Percentiles rank a stretch among this genome's conserved stretches.
These are phyloP conservation scores for Parsonsia alboflavescens DNA, from an alignment of 257 asterid species.

Conservation along the genomic window DNA sequence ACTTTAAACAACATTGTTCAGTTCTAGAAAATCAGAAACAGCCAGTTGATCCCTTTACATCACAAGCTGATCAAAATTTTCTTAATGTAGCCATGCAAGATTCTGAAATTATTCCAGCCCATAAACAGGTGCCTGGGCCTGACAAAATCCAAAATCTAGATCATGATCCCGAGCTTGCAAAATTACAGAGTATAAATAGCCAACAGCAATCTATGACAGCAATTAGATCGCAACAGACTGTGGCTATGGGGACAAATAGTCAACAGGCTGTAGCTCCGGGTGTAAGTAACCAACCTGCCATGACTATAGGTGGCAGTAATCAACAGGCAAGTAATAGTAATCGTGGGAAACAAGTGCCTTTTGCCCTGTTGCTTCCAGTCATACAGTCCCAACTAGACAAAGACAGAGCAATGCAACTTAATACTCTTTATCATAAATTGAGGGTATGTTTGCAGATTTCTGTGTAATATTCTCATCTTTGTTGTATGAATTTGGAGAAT, in stretches of 20 bases:
- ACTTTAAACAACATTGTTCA: constrained; percentile 33
- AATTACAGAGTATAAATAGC: constrained; percentile 38
- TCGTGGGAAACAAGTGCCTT: constrained; percentile 84
- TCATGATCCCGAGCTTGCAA: constrained; percentile 41
- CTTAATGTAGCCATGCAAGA: constrained; percentile 31
- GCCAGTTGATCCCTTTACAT: constrained; percentile 29
- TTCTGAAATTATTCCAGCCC: constrained; percentile 40
- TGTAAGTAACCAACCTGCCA: constrained; percentile 40
- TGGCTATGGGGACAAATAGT: constrained; percentile 33
- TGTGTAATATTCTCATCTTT: constrained; percentile 11
- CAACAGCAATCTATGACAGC: constrained; percentile 36
- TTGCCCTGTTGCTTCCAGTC: constrained; percentile 84
- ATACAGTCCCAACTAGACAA: constrained; percentile 85
- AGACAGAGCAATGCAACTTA: constrained; percentile 86
- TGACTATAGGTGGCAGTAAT: constrained; percentile 34
- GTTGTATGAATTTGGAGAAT: constrained; percentile 12
- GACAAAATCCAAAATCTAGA: constrained; percentile 36
- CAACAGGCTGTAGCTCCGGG: constrained; percentile 36
- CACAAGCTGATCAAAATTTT: constrained; percentile 32
- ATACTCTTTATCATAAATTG: constrained; percentile 57
- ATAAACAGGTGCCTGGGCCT: constrained; percentile 31
- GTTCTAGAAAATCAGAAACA: constrained; percentile 46
- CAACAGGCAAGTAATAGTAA: constrained; percentile 31
- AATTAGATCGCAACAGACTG: constrained; percentile 35
- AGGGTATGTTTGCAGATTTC: constrained; percentile 44